A percentile compares a stretch with the other conserved stretches of the same genome.
These are phyloP conservation scores for Lactarius hengduanensis DNA, from an alignment of 768 basidiomycete species.

Conservation along the genomic window DNA sequence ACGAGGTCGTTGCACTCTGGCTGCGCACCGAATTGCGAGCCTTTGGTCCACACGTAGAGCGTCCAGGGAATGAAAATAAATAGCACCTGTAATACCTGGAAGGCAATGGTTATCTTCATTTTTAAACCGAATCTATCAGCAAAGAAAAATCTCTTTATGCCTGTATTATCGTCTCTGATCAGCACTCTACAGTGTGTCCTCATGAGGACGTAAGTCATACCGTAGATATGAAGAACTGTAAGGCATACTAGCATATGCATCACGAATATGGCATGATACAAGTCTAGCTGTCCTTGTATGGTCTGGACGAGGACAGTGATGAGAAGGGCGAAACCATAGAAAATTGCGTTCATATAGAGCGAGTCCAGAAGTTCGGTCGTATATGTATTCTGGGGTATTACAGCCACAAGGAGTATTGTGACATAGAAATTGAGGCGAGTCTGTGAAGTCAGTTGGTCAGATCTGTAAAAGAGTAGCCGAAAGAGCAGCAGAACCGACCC, in stretches of 20 bases:
- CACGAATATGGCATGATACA: slow-evolving; percentile 5
- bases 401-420: neutral
- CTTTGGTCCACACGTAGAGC: neutral
- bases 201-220: neutral
- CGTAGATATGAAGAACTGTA: neutral
- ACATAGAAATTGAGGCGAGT: slow-evolving; percentile 2
- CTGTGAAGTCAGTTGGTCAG: neutral
- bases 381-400: neutral
- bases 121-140: neutral
- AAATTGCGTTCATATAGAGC: neutral
- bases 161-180: neutral
- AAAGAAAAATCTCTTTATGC: neutral
- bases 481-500: neutral
- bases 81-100: neutral
- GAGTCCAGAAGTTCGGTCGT: neutral
- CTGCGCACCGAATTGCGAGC: neutral
- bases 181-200: neutral
- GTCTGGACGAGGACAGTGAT: slow-evolving; percentile 1
- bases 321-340: neutral
- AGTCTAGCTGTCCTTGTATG: neutral
- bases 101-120: neutral
- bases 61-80: neutral
- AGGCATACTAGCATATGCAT: neutral
- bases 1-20: slow-evolving; percentile 5
- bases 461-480: neutral